Evolutionary conservation across 768 basidiomycete genomes (phyloP).

Genomic region (Termitomyces sp.): DNA sequence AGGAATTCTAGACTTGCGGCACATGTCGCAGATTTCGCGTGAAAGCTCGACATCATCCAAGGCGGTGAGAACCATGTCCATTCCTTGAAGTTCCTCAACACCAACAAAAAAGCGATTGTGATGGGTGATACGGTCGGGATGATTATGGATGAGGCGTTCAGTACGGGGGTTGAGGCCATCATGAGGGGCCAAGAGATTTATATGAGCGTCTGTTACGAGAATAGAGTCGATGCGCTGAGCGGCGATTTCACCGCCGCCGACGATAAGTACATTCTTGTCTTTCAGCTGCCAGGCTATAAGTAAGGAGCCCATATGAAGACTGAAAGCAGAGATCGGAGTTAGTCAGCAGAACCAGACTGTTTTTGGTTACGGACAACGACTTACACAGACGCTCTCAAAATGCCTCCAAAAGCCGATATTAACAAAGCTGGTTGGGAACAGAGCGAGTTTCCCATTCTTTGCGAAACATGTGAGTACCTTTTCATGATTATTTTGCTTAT

Average conservation of each 20-base stretch:
- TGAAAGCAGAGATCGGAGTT: not conserved
- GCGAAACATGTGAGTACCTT: constrained; percentile 74
- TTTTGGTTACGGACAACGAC: constrained; percentile 11
- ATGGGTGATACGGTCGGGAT: constrained; percentile 57
- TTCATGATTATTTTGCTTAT: constrained; percentile 1
- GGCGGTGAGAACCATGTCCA: constrained; percentile 90
- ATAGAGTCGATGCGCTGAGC: constrained; percentile 83
- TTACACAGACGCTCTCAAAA: constrained; percentile 17
- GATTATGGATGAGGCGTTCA: constrained; percentile 40
- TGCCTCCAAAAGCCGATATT: constrained; percentile 84
- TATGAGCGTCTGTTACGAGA: constrained; percentile 70
- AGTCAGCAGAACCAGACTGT: constrained; percentile 5
- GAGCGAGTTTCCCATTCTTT: constrained; percentile 89
- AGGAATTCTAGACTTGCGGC: constrained; percentile 65
- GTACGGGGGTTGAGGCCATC: constrained; percentile 61
- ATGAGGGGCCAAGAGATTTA: constrained; percentile 73
- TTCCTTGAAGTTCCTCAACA: constrained; percentile 57
- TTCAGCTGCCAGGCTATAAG: constrained; percentile 93
- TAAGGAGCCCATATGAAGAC: constrained; percentile 52
- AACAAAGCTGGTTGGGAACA: constrained; percentile 96
- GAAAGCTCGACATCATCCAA: constrained; percentile 77
- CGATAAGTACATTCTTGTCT: constrained; percentile 76
- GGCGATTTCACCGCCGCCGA: constrained; percentile 93
- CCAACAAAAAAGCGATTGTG: constrained; percentile 63
- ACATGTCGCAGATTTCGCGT: constrained; percentile 63